Evolutionary conservation across 257 asterid genomes (phyloP).

Genomic region (Echium plantagineum): DNA sequence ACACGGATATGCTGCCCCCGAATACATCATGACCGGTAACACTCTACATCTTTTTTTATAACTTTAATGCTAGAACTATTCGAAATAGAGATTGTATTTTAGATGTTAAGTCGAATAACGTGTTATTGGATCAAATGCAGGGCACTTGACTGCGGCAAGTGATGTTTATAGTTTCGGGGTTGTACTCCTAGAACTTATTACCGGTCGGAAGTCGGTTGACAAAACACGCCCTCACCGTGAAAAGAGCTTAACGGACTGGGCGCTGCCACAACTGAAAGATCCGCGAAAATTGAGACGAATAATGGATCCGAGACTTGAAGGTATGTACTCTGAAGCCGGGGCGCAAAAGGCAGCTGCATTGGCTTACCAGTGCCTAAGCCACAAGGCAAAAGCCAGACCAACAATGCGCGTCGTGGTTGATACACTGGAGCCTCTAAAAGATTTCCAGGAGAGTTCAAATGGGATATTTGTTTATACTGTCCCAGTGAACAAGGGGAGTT

Average conservation of each 20-base stretch:
- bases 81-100: background rate
- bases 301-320: conserved; percentile 79
- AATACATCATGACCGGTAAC: conserved; percentile 74
- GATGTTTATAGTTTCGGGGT: conserved; percentile 91
- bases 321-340: conserved; percentile 58
- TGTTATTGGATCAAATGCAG: conserved; percentile 18
- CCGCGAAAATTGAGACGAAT: conserved; percentile 53
- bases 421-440: conserved; percentile 40
- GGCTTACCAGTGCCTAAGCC: conserved; percentile 74
- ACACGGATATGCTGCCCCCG: conserved; percentile 89
- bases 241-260: conserved; percentile 73
- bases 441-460: conserved; percentile 23
- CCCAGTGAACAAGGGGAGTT: conserved; percentile 13
- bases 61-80: background rate
- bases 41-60: too few relatives aligned
- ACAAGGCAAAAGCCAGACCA: conserved; percentile 63
- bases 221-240: conserved; percentile 59
- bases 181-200: conserved; percentile 56
- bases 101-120: background rate
- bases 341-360: conserved; percentile 51
- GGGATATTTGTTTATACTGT: conserved; percentile 66
- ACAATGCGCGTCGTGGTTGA: conserved; percentile 42
- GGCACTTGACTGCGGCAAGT: conserved; percentile 82
- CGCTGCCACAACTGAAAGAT: conserved; percentile 48
- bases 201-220: conserved; percentile 69